Conservation (phyloP, 768 basidiomycete species). For the Suillus fuscotomentosus region DNA sequence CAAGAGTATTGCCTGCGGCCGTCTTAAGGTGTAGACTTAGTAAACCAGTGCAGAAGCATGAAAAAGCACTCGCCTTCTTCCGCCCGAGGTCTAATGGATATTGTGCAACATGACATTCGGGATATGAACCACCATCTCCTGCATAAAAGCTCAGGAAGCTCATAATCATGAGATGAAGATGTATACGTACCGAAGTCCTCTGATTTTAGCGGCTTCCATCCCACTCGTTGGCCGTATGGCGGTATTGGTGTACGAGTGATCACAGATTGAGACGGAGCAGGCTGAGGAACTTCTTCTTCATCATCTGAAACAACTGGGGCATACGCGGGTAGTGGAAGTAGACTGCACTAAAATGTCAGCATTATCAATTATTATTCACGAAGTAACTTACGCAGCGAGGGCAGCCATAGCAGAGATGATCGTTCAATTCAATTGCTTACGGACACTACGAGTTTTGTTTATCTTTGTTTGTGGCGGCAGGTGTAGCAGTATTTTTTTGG, state of each 20-base stretch:
- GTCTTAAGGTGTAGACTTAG: constrained; percentile 45
- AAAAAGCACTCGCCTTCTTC: constrained; percentile 70
- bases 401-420: constrained; percentile 51
- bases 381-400: constrained; percentile 67
- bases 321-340: constrained; percentile 67
- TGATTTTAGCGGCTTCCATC: constrained; percentile 81
- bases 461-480: constrained; percentile 25
- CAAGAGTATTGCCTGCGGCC: constrained; percentile 90
- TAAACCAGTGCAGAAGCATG: not conserved
- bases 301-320: constrained; percentile 55
- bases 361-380: not conserved
- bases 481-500: constrained; percentile 17
- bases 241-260: constrained; percentile 60
- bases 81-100: constrained; percentile 94
- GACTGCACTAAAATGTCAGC: constrained; percentile 36
- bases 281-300: constrained; percentile 48
- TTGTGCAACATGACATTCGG: constrained; percentile 96
- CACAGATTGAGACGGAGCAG: constrained; percentile 35
- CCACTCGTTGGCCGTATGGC: constrained; percentile 79
- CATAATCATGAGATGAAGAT: not conserved
- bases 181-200: constrained; percentile 77
- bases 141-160: constrained; percentile 11
- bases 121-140: constrained; percentile 87
- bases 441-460: constrained; percentile 9
- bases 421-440: constrained; percentile 7